phyloP scores from a whole-genome alignment of 179 eudicot genomes.

The Beta lomatogona region DNA sequence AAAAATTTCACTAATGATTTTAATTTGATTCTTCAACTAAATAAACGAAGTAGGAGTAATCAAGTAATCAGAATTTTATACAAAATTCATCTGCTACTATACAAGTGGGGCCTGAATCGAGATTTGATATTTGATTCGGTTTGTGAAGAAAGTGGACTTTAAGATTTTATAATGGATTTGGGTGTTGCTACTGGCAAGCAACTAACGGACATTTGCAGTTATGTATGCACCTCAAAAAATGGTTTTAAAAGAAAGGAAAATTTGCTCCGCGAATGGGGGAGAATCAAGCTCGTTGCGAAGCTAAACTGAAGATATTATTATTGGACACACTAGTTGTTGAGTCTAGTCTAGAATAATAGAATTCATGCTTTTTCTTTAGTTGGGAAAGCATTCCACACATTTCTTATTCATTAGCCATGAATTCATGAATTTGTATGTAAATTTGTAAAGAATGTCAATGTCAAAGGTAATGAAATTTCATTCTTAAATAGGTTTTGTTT shows the following conservation, averaged over 20 bases:
- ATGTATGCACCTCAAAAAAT: background rate
- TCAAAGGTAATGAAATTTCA: no score
- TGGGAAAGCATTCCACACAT: no score
- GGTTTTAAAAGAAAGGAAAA: background rate
- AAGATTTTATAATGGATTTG: background rate
- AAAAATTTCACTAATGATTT: background rate
- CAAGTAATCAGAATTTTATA: background rate
- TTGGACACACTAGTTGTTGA: background rate
- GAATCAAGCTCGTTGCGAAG: background rate
- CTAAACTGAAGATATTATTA: background rate
- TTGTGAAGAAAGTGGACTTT: background rate
- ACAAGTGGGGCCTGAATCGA: constrained; percentile 1
- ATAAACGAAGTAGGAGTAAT: background rate
- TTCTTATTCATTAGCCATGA: no score
- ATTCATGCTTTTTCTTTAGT: no score
- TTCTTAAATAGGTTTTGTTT: no score
- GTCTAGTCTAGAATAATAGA: no score
- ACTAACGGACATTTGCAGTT: background rate
- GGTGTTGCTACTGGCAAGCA: constrained; percentile 5
- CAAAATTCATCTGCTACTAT: background rate
- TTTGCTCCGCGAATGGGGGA: background rate
- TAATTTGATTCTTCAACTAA: background rate
- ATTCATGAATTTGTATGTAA: no score
- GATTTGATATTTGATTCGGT: constrained; percentile 3
- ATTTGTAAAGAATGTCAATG: no score